Base-by-base conservation (phyloP, 768 basidiomycete genomes). In the Serpula lacrymans region DNA sequence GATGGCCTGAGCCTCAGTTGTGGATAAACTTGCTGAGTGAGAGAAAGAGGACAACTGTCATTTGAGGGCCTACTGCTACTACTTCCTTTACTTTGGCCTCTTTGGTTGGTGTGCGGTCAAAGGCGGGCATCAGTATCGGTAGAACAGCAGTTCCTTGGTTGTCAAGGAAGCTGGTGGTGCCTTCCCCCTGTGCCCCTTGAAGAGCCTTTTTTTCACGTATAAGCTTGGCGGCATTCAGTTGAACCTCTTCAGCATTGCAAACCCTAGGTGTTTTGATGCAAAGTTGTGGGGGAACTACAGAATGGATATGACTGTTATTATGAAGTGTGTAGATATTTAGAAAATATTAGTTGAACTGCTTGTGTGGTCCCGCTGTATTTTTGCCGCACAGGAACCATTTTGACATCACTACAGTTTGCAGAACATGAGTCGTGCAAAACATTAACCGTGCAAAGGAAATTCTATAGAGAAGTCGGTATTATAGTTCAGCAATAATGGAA, bases 361-460 rank as follows among this genome's bases (percentile, higher is more conserved):
- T 1, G 35, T 38, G 23, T 51, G 53, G 44, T 51, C 48, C 40
- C 51, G 54, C 25, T 55, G 52, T 13, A 55, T 37, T 39, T 55
- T 55, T 16, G 51, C 40, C 13, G 45, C 47, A 42, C 49, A 55
- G 7, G 41, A 28, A 0, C 51, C 26, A 21, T 47, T 41, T 48
- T 52, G 43, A 24, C 12, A 2, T 30, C 25, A 23, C 14, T 24
- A 12, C 39, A 41, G 18, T 16, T 33, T 4, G 31, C 18, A 10
- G 25, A 16, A 22, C 11, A 16, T 40, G 3, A 55, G 16, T 7
- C 4, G 28, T 22, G 5, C 25, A 26, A 24, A 13, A 55, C 38
- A 41, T 14, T 18, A 33, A 14, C n/a, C 20, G 31, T 6, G 31
- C 7, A 55, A 7, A 43, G 25, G 0, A 53, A 25, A 21, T 47